These are phyloP conservation scores for Globisporangium solare DNA, from an alignment of 352 stramenopile genomes.

Conservation along the genomic window DNA sequence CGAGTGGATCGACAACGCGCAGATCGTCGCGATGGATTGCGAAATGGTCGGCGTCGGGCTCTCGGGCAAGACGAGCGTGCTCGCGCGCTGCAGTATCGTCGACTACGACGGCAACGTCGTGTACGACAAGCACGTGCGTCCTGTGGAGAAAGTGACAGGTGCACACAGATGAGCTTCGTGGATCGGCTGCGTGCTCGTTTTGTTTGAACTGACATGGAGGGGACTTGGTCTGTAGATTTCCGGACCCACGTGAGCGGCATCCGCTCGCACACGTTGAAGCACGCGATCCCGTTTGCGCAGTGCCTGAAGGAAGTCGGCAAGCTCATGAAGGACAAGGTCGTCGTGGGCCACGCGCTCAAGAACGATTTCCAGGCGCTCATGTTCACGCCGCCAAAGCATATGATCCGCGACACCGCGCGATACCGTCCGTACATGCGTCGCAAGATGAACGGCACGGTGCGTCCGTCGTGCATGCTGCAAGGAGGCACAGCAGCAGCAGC, in stretches of 20 bases:
- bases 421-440: slow-evolving; percentile 85
- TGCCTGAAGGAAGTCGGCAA: slow-evolving; percentile 83
- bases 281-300: slow-evolving; percentile 74
- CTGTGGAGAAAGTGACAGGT: slow-evolving; percentile 80
- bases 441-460: slow-evolving; percentile 79
- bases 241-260: slow-evolving; percentile 85
- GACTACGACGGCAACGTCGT: slow-evolving; percentile 79
- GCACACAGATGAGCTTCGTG: neutral
- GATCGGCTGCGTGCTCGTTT: neutral
- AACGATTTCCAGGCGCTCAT: slow-evolving; percentile 88
- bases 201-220: neutral
- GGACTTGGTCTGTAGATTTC: slow-evolving; percentile 38
- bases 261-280: slow-evolving; percentile 52
- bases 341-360: slow-evolving; percentile 77
- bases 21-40: slow-evolving; percentile 86
- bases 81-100: slow-evolving; percentile 86
- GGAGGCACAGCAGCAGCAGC: neutral
- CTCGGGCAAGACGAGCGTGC: slow-evolving; percentile 69
- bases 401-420: slow-evolving; percentile 80
- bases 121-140: slow-evolving; percentile 81
- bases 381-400: slow-evolving; percentile 74
- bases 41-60: slow-evolving; percentile 85
- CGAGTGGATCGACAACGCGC: slow-evolving; percentile 75
- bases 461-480: slow-evolving; percentile 3
- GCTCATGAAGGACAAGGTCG: slow-evolving; percentile 73